A percentile compares a stretch with the other conserved stretches of the same genome.
Evolutionary conservation across 2,329 filamentous ascomycete genomes (phyloP).

Genomic region (Fusarium sp.): DNA sequence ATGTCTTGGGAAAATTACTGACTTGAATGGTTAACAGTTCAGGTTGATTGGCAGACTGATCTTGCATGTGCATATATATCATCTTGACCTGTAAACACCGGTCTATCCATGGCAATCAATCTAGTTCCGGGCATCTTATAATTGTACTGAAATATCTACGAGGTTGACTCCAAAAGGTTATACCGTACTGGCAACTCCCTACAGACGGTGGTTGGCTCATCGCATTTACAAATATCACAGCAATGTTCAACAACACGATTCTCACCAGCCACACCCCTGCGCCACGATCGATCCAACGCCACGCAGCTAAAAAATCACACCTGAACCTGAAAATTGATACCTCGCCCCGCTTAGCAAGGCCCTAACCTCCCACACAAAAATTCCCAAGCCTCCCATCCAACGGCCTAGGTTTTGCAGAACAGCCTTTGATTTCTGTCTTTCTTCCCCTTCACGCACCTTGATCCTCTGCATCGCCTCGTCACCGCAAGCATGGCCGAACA

Average conservation of each 20-base stretch:
- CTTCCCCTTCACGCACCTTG: constrained; percentile 52
- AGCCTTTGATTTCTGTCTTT: constrained; percentile 46
- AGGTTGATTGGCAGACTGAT: background rate
- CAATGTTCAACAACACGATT: background rate
- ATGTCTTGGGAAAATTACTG: background rate
- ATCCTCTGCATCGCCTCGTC: constrained; percentile 55
- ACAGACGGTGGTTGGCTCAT: background rate
- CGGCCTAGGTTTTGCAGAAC: constrained; percentile 47
- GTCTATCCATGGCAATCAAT: background rate
- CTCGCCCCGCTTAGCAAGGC: constrained; percentile 44
- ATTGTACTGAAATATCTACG: background rate
- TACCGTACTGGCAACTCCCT: background rate
- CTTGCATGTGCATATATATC: background rate
- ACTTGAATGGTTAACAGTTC: background rate
- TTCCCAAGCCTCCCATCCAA: constrained; percentile 43
- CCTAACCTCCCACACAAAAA: constrained; percentile 64
- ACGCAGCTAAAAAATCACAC: background rate
- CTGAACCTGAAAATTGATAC: background rate
- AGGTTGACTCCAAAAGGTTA: background rate
- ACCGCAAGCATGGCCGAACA: constrained; percentile 83
- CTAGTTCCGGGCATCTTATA: background rate
- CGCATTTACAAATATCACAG: background rate
- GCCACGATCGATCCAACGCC: constrained; percentile 8
- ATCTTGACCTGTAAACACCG: background rate
- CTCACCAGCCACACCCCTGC: constrained; percentile 2